Percentiles rank a stretch among this genome's conserved stretches.
Conservation (phyloP, 2,329 filamentous ascomycete genomes). For the Podosphaera xanthii region DNA sequence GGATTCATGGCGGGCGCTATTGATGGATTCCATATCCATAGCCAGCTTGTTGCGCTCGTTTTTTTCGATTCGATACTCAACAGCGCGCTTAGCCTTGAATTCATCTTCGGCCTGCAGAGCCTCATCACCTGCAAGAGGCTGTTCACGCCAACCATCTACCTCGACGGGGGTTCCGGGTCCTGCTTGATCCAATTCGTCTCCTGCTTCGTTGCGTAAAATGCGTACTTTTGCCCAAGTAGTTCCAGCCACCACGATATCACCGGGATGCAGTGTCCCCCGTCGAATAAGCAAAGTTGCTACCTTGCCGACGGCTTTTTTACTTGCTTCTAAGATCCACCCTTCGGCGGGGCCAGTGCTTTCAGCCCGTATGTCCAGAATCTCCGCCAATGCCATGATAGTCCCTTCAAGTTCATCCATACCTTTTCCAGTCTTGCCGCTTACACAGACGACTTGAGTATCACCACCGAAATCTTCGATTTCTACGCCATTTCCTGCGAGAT, state of each 20-base stretch:
- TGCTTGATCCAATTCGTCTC: slow-evolving; percentile 45
- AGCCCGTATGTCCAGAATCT: slow-evolving; percentile 76
- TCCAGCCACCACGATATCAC: slow-evolving; percentile 71
- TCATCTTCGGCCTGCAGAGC: slow-evolving; percentile 67
- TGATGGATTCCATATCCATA: slow-evolving; percentile 54
- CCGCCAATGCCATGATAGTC: slow-evolving; percentile 62
- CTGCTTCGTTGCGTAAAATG: slow-evolving; percentile 64
- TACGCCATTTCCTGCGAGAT: slow-evolving; percentile 61
- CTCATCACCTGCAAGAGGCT: slow-evolving; percentile 67
- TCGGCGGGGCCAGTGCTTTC: slow-evolving; percentile 57
- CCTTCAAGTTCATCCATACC: slow-evolving; percentile 89
- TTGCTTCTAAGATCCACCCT: slow-evolving; percentile 84
- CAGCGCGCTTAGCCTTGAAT: slow-evolving; percentile 52
- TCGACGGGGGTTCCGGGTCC: slow-evolving; percentile 78
- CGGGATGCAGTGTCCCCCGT: slow-evolving; percentile 59
- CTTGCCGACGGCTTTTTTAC: slow-evolving; percentile 63
- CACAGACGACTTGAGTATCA: slow-evolving; percentile 74
- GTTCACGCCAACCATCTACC: slow-evolving; percentile 81
- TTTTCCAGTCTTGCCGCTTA: slow-evolving; percentile 81
- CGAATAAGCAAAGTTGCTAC: slow-evolving; percentile 77
- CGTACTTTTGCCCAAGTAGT: slow-evolving; percentile 75
- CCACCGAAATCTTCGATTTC: slow-evolving; percentile 90
- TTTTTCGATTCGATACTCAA: slow-evolving; percentile 53
- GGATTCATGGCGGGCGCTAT: slow-evolving; percentile 33
- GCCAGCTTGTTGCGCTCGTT: slow-evolving; percentile 42